Evolutionary conservation across 306 rosid genomes (phyloP).

Genomic region (Quercus gilva): DNA sequence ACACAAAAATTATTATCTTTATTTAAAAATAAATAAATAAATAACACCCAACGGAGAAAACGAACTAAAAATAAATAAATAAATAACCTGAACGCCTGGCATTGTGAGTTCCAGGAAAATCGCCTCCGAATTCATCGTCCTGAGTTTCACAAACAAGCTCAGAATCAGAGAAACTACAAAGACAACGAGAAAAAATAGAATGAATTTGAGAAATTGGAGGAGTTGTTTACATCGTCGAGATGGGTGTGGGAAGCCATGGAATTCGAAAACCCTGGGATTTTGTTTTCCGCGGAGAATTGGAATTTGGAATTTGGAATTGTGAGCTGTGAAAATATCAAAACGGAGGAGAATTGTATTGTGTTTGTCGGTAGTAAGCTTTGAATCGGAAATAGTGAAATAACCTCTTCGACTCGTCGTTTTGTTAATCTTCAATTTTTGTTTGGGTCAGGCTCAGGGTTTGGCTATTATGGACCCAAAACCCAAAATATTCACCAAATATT

Average conservation of each 20-base stretch:
- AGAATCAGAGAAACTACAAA: not conserved
- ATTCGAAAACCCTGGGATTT: conserved; percentile 21
- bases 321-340: no score
- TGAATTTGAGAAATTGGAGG: not conserved
- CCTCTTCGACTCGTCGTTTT: conserved; percentile 1
- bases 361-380: no score
- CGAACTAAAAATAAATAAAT: not conserved
- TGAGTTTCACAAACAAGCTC: conserved; percentile 20
- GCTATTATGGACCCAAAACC: not conserved
- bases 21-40: not conserved
- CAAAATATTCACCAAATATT: not conserved
- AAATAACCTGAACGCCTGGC: conserved; percentile 51
- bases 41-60: not conserved
- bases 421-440: not conserved
- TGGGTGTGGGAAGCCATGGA: conserved; percentile 43
- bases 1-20: not conserved
- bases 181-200: not conserved
- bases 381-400: not conserved
- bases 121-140: conserved; percentile 91
- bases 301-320: not conserved
- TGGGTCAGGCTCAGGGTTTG: not conserved
- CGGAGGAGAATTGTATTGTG: no score
- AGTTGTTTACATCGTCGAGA: conserved; percentile 36
- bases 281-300: not conserved
- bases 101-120: conserved; percentile 39